Percentiles rank a stretch among this genome's conserved stretches.
These are phyloP conservation scores for Pseudonitzschia multiseries DNA, from an alignment of 108 stramenopile species.

Conservation along the genomic window DNA sequence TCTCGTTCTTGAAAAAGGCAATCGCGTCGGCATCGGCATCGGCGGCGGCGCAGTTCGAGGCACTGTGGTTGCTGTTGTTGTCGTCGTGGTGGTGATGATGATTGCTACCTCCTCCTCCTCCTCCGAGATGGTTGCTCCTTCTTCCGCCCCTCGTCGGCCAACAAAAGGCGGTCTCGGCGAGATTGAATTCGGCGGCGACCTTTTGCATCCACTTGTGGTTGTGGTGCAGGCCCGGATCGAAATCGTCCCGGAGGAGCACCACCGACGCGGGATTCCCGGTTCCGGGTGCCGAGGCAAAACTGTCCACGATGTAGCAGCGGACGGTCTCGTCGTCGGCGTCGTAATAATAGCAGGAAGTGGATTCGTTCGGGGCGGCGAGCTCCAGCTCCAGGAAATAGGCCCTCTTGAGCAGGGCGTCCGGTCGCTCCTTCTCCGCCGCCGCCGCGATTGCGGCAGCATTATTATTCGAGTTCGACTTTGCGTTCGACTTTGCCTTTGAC, in stretches of 20 bases:
- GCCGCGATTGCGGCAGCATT: no score
- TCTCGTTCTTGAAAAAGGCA: slow-evolving; percentile 14
- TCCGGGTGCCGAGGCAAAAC: slow-evolving; percentile 52
- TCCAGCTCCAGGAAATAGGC: slow-evolving; percentile 11
- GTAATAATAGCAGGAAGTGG: no score
- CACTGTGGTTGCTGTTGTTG: no score
- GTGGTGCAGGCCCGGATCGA: slow-evolving; percentile 23
- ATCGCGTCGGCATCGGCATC: slow-evolving; percentile 16
- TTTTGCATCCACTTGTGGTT: slow-evolving; percentile 80
- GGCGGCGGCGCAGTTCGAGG: no score
- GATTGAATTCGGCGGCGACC: slow-evolving; percentile 92
- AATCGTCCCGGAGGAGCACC: slow-evolving; percentile 60
- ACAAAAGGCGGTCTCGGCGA: slow-evolving; percentile 94
- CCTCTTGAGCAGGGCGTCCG: not conserved
- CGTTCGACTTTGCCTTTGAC: no score
- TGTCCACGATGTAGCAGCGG: slow-evolving; percentile 73
- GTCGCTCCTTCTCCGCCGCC: no score
- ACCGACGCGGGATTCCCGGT: slow-evolving; percentile 97
- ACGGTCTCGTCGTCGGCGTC: slow-evolving; percentile 30
- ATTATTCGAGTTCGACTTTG: no score
- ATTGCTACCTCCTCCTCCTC: no score
- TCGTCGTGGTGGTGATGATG: no score
- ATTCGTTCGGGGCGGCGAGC: slow-evolving; percentile 1
- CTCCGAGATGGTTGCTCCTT: no score
- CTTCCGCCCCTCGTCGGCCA: slow-evolving; percentile 30